Evolutionary conservation across 2,329 filamentous ascomycete species (phyloP), one percentile per base, ranked within the genome.

Genomic region (Paraphoma sp.): DNA sequence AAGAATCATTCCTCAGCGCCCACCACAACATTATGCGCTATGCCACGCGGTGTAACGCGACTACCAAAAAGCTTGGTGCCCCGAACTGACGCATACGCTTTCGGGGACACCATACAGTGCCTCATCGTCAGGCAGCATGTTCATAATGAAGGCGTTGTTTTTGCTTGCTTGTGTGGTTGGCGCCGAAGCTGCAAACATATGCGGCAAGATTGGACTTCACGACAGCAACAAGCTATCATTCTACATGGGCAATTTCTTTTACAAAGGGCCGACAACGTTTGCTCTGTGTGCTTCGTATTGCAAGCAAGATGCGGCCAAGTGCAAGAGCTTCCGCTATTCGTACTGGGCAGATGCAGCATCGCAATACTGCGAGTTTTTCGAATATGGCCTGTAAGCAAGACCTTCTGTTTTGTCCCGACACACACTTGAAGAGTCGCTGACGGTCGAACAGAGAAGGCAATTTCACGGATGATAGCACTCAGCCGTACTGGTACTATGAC

Each of bases 231-330:
- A 30, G 9, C 16, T 59, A 2, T 50, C 52, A 1, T 65, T 53
- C 23, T 70, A 65, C 28, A 69, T 69, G 65, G 62, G 63, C 5
- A 68, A 69, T 28, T 68, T 68, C 56, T 67, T 68, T 46, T 69
- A 60, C 54, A 62, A 58, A 29, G 60, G 63, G 3, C 57, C 56
- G 8, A 47, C 60, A 4, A 57, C 53, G 2, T 67, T 68, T 28
- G 53, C 54, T 2, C 48, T 71, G 5, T 71, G 66, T 44, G 65
- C 60, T 4, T 53, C 58, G 16, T 69, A 58, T 28, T 69, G 65
- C 48, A 62, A 63, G 45, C 57, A 57, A 18, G 59, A 65, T 30
- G 30, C 45, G 28, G 36, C 44, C 6, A 52, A 36, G 11, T 71
- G 66, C 36, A 49, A 56, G 28, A 53, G 46, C 12, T 69, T 69